Evolutionary conservation across 2,329 filamentous ascomycete species (phyloP).

Genomic region (Fusarium sp.): DNA sequence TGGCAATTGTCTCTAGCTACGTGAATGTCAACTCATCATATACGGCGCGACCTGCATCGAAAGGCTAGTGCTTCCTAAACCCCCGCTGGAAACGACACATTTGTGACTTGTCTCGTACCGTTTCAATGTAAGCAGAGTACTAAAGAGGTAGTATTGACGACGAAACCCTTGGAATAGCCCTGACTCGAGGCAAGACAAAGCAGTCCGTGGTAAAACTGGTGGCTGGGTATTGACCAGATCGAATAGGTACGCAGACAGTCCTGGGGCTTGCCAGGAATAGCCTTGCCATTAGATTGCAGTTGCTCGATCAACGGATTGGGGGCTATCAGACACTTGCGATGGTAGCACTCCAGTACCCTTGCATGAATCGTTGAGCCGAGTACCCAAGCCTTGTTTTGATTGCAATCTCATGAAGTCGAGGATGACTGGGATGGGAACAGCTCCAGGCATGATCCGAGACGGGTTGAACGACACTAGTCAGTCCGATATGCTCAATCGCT

Average conservation of each 20-base stretch:
- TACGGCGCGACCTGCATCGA: neutral
- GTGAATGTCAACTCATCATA: neutral
- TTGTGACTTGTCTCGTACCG: neutral
- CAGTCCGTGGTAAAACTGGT: neutral
- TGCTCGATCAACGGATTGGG: neutral
- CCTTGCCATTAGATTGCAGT: neutral
- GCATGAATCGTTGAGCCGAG: neutral
- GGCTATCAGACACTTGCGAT: neutral
- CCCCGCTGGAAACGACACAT: neutral
- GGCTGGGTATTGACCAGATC: neutral
- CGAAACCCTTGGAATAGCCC: neutral
- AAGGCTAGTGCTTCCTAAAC: neutral
- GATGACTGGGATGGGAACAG: neutral
- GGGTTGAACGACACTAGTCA: neutral
- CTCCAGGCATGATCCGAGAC: neutral
- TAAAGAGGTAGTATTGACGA: neutral
- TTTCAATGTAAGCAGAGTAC: neutral
- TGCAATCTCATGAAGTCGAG: neutral
- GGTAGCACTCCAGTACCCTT: neutral
- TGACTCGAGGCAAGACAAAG: neutral
- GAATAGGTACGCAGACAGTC: neutral
- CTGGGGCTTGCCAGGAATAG: neutral
- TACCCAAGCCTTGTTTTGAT: neutral
- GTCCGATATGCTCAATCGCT: neutral
- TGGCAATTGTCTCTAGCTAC: neutral